Evolutionary conservation across 306 rosid species (phyloP).

Genomic region (Vigna hirtella): DNA sequence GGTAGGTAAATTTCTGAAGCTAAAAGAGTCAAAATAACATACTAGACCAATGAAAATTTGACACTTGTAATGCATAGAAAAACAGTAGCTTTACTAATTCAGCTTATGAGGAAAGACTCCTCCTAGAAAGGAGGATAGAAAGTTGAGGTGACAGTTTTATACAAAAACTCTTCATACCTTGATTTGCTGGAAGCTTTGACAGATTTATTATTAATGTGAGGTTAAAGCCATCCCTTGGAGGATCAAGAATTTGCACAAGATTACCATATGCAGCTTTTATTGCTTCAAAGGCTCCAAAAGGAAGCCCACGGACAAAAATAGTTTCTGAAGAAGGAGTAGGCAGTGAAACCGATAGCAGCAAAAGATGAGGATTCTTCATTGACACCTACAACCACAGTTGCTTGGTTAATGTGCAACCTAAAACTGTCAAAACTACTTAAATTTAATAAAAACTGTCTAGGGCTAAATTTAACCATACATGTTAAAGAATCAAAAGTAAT

Average conservation of each 20-base stretch:
- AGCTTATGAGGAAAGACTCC: conserved; percentile 30
- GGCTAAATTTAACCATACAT: conserved; percentile 7
- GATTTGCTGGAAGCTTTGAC: conserved; percentile 79
- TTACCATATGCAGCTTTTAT: conserved; percentile 81
- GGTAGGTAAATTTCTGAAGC: conserved; percentile 12
- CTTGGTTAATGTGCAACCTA: conserved; percentile 35
- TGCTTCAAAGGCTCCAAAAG: conserved; percentile 95
- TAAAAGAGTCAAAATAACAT: not conserved
- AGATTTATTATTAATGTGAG: conserved; percentile 88
- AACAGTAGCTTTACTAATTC: conserved; percentile 21
- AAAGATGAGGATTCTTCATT: conserved; percentile 72
- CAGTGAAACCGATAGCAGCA: conserved; percentile 78
- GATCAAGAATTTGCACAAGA: conserved; percentile 88
- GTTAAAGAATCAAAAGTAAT: not conserved
- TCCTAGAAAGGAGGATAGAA: conserved; percentile 35
- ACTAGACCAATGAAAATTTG: conserved; percentile 1
- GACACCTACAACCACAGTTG: conserved; percentile 66
- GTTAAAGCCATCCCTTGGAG: conserved; percentile 98
- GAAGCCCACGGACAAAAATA: conserved; percentile 76
- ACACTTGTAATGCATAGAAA: conserved; percentile 4
- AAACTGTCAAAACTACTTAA: conserved; percentile 35
- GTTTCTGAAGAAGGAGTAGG: conserved; percentile 92
- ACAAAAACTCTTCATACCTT: conserved; percentile 74
- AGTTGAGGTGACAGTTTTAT: conserved; percentile 53
- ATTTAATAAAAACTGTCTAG: conserved; percentile 17